Evolutionary conservation across 352 stramenopile genomes (phyloP).

Genomic region (Phytophthora chlamydospora): DNA sequence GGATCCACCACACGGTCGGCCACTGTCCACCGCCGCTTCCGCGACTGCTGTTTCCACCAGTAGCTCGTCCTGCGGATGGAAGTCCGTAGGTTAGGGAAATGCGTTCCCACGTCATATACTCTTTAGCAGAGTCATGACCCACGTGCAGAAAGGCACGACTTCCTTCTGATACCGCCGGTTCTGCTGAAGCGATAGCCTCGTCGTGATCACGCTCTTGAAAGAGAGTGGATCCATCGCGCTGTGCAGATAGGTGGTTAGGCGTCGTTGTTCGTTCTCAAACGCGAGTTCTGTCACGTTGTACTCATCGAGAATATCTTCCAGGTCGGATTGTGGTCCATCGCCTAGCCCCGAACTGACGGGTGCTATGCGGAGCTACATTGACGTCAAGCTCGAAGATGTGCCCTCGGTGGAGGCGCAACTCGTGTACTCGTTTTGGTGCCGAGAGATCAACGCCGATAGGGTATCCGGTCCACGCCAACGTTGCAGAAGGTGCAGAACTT

Average conservation of each 20-base stretch:
- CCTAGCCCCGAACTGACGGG: neutral
- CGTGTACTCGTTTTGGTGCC: neutral
- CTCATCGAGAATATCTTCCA: neutral
- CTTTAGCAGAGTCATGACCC: neutral
- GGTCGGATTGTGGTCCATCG: neutral
- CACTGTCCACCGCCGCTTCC: too few species aligned
- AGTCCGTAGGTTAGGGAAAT: too few species aligned
- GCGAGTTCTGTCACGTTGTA: slow-evolving; percentile 1
- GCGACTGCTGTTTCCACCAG: too few species aligned
- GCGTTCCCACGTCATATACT: slow-evolving; percentile 1
- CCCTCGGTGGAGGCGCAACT: neutral
- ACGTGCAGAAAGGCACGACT: neutral
- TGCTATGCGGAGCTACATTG: neutral
- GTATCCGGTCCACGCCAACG: neutral
- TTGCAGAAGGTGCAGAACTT: neutral
- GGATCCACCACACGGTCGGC: too few species aligned
- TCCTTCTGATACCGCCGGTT: neutral
- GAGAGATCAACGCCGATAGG: neutral
- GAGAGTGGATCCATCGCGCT: neutral
- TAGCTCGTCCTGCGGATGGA: too few species aligned
- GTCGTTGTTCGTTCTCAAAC: neutral
- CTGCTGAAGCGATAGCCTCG: neutral
- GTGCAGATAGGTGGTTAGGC: neutral
- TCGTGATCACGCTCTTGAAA: neutral
- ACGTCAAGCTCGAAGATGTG: neutral